These are phyloP conservation scores for Durotheca rogersii DNA, from an alignment of 495 filamentous ascomycete species.

Conservation along the genomic window DNA sequence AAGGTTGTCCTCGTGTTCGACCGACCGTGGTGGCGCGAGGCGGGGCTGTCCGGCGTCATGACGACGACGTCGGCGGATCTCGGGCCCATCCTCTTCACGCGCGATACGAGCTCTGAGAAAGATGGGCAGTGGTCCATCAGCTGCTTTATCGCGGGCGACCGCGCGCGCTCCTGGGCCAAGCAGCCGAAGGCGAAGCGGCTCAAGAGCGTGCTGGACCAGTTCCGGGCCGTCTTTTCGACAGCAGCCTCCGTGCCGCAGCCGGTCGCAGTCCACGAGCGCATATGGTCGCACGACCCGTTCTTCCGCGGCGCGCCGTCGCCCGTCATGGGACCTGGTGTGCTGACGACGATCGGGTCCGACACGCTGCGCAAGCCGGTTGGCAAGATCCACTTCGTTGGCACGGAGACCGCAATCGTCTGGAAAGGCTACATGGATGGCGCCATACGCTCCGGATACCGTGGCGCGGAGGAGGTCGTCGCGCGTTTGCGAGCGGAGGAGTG, in stretches of 20 bases:
- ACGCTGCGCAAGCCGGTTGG: conserved; percentile 23
- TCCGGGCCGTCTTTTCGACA: conserved; percentile 11
- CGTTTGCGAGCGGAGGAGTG: conserved; percentile 5
- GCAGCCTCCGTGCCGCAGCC: conserved; percentile 3
- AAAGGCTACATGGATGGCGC: conserved; percentile 51
- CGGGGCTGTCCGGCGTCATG: conserved; percentile 35
- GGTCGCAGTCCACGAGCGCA: conserved; percentile 18
- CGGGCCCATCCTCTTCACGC: conserved; percentile 41
- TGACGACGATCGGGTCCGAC: conserved; percentile 16
- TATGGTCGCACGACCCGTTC: conserved; percentile 26
- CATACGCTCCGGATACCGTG: conserved; percentile 38
- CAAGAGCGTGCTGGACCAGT: conserved; percentile 8
- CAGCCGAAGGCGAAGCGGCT: conserved; percentile 5
- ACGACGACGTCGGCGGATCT: conserved; percentile 31
- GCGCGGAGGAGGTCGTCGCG: conserved; percentile 36
- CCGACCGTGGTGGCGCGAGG: conserved; percentile 43
- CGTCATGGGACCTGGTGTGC: conserved; percentile 13
- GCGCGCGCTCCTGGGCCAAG: conserved; percentile 37
- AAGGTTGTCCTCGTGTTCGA: conserved; percentile 42
- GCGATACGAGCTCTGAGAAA: conserved; percentile 42
- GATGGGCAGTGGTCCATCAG: conserved; percentile 43
- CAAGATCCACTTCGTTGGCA: conserved; percentile 46
- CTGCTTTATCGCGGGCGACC: conserved; percentile 42
- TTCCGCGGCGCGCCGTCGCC: conserved; percentile 28
- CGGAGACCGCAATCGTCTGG: conserved; percentile 43